phyloP scores from a whole-genome alignment of 352 stramenopile genomes.

The Globisporangium canariense region DNA sequence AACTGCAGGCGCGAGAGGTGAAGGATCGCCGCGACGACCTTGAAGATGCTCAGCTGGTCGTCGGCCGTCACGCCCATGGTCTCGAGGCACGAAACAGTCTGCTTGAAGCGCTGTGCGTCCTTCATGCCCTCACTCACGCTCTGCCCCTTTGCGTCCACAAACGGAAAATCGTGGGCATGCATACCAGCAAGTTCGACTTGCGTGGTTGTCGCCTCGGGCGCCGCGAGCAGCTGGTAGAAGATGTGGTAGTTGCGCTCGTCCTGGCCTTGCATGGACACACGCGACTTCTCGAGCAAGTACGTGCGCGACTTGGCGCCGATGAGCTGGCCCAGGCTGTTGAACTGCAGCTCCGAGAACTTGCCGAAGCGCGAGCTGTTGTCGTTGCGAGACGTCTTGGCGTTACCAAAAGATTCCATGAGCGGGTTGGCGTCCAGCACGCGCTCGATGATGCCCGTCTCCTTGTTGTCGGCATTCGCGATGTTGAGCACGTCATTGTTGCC shows the following conservation, averaged over 20 bases:
- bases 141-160: conserved; percentile 51
- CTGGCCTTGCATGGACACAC: conserved; percentile 88
- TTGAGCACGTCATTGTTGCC: conserved; percentile 32
- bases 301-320: conserved; percentile 80
- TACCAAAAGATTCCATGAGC: conserved; percentile 94
- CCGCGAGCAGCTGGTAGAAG: conserved; percentile 95
- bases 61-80: conserved; percentile 67
- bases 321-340: conserved; percentile 83
- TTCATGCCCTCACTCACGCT: conserved; percentile 58
- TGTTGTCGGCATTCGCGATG: conserved; percentile 4
- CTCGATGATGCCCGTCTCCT: conserved; percentile 78
- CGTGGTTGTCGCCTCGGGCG: conserved; percentile 41
- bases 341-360: conserved; percentile 96
- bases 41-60: conserved; percentile 76
- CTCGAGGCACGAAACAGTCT: conserved; percentile 73
- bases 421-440: conserved; percentile 81
- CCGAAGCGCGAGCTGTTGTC: conserved; percentile 95
- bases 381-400: conserved; percentile 95
- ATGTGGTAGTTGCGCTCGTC: conserved; percentile 99
- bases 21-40: conserved; percentile 77
- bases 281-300: conserved; percentile 87
- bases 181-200: conserved; percentile 72
- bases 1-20: conserved; percentile 81
- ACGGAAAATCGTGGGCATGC: conserved; percentile 78
- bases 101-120: conserved; percentile 66